A percentile compares a stretch with the other conserved stretches of the same genome.
Evolutionary conservation across 139 green algal genomes (phyloP).

Genomic region (Zygnema circumcarinatum): DNA sequence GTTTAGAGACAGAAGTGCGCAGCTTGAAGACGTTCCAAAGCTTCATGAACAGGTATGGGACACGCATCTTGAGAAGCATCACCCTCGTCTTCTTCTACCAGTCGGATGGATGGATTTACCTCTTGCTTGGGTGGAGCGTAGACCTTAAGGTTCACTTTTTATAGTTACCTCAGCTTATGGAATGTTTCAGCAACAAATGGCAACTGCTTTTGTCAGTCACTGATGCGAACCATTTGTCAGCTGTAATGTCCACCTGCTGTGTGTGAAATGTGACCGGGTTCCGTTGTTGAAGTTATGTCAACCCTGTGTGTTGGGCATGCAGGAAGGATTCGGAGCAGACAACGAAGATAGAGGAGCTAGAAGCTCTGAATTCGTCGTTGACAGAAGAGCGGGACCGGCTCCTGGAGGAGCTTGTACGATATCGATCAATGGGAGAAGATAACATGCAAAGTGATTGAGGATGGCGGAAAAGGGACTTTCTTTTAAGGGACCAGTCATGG

Average conservation of each 20-base stretch:
- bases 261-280: not conserved
- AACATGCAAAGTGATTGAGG: not conserved
- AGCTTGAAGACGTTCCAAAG: not conserved
- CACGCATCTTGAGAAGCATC: not conserved
- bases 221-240: not conserved
- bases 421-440: not conserved
- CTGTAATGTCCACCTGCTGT: not conserved
- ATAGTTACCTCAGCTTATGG: not conserved
- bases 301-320: not conserved
- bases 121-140: no score
- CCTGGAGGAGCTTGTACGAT: slow-evolving; percentile 11
- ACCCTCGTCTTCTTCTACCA: not conserved
- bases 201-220: not conserved
- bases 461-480: no score
- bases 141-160: not conserved
- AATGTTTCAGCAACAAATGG: no score
- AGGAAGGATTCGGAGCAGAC: slow-evolving; percentile 26
- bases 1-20: slow-evolving; percentile 23
- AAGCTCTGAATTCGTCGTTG: not conserved
- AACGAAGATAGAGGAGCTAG: slow-evolving; percentile 15
- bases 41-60: slow-evolving; percentile 13
- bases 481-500: not conserved
- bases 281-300: not conserved
- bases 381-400: not conserved
- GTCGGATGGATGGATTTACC: not conserved